Evolutionary conservation across 1,139 yeast genomes (phyloP).

Genomic region (Geotrichum cucujoidarum): DNA sequence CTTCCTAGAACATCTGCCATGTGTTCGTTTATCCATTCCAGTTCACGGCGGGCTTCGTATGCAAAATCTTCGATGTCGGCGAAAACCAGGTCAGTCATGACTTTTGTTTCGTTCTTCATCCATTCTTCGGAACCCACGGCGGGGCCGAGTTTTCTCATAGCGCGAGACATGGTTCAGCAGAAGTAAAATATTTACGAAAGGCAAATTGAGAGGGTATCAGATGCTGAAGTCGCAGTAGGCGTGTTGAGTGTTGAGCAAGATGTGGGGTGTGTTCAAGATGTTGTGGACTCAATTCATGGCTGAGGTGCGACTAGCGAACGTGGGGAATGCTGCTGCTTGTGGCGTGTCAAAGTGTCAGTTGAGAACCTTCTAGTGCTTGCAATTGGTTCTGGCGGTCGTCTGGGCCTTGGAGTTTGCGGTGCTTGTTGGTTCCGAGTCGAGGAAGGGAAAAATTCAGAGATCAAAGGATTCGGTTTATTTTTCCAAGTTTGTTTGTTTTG

Average conservation of each 20-base stretch:
- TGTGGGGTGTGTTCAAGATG: too few species aligned
- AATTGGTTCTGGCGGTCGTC: too few species aligned
- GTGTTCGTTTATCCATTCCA: slow-evolving; percentile 39
- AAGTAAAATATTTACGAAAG: not conserved
- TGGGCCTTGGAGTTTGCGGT: too few species aligned
- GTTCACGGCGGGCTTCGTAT: slow-evolving; percentile 38
- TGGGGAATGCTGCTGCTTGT: too few species aligned
- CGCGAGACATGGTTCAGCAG: slow-evolving; percentile 2
- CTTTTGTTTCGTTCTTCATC: slow-evolving; percentile 41
- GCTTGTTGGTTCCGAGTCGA: too few species aligned
- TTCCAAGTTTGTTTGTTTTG: slow-evolving; percentile 6
- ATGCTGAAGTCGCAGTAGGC: not conserved
- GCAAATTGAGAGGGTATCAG: not conserved
- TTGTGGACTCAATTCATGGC: too few species aligned
- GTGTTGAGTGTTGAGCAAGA: not conserved
- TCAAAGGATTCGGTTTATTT: not conserved
- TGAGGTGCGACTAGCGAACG: too few species aligned
- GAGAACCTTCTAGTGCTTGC: too few species aligned
- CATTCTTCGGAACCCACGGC: slow-evolving; percentile 43
- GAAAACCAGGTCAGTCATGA: slow-evolving; percentile 33
- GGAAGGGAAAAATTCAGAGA: not conserved
- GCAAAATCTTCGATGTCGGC: slow-evolving; percentile 40
- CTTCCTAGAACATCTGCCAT: slow-evolving; percentile 28
- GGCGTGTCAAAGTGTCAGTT: too few species aligned
- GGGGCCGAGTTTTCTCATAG: slow-evolving; percentile 10